A percentile compares a stretch with the other conserved stretches of the same genome.
These are phyloP conservation scores for Saturnispora hagleri DNA, from an alignment of 805 yeast genomes.

Conservation along the genomic window DNA sequence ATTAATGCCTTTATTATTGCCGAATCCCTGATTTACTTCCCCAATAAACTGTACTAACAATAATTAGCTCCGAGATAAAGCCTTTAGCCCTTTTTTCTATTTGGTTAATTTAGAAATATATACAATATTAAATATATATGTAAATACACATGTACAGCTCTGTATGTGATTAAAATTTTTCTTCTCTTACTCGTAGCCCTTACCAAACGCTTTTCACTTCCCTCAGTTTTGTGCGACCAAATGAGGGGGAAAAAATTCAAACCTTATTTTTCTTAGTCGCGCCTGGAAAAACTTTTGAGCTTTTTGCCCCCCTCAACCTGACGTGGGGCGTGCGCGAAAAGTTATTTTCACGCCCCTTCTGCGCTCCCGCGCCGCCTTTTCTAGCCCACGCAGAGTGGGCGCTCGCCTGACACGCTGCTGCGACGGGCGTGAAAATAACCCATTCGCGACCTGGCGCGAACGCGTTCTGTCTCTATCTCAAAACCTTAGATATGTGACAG, in stretches of 20 bases:
- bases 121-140: too few species aligned
- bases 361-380: too few species aligned
- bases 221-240: background rate
- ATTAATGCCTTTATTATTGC: background rate
- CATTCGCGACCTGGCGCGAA: background rate
- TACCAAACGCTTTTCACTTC: background rate
- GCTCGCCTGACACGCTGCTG: too few species aligned
- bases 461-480: background rate
- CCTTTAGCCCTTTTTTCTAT: background rate
- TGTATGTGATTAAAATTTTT: background rate
- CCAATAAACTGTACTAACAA: background rate
- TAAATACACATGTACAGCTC: background rate
- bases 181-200: background rate
- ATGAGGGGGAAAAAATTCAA: background rate
- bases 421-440: background rate
- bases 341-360: background rate
- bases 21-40: background rate
- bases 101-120: too few species aligned
- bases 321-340: background rate
- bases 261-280: background rate
- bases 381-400: background rate
- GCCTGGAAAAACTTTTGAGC: background rate
- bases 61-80: background rate
- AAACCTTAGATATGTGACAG: background rate
- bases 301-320: background rate